These are phyloP conservation scores for Syzygium malaccense DNA, from an alignment of 441 rosid species.

Conservation along the genomic window DNA sequence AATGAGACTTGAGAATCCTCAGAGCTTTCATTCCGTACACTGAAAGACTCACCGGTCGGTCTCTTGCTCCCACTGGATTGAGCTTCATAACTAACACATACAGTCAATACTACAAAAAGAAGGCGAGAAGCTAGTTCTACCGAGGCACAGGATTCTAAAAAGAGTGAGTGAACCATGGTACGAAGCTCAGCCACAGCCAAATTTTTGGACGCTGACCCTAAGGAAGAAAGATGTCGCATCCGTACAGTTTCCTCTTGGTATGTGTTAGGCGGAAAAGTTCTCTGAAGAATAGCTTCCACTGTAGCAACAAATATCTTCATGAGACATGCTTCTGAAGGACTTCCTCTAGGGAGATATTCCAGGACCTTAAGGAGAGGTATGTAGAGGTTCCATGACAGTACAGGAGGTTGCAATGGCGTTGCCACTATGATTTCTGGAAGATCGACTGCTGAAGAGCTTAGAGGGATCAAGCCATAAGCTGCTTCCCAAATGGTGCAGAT, in stretches of 20 bases:
- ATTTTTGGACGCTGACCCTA: constrained; percentile 76
- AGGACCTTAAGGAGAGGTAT: constrained; percentile 97
- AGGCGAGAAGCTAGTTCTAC: constrained; percentile 93
- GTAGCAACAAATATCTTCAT: constrained; percentile 98
- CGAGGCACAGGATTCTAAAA: constrained; percentile 88
- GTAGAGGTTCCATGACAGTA: constrained; percentile 91
- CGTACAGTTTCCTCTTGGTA: constrained; percentile 49
- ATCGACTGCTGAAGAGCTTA: constrained; percentile 95
- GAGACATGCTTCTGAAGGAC: constrained; percentile 99
- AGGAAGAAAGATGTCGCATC: constrained; percentile 39
- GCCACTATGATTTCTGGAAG: constrained; percentile 97
- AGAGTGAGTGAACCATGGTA: constrained; percentile 97
- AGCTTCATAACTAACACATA: constrained; percentile 98
- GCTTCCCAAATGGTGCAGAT: constrained; percentile 99
- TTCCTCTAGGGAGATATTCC: constrained; percentile 98
- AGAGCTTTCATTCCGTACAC: constrained; percentile 27
- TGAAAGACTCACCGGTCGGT: constrained; percentile 50
- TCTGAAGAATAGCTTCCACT: constrained; percentile 82
- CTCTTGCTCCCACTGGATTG: constrained; percentile 76
- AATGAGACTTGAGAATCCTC: constrained; percentile 28
- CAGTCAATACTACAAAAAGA: constrained; percentile 92
- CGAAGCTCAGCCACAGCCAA: constrained; percentile 99
- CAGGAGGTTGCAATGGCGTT: constrained; percentile 93
- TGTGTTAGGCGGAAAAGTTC: constrained; percentile 78
- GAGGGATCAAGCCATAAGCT: constrained; percentile 93